These are phyloP conservation scores for Phoma sp. DNA, from an alignment of 2,329 filamentous ascomycete species.

Conservation along the genomic window DNA sequence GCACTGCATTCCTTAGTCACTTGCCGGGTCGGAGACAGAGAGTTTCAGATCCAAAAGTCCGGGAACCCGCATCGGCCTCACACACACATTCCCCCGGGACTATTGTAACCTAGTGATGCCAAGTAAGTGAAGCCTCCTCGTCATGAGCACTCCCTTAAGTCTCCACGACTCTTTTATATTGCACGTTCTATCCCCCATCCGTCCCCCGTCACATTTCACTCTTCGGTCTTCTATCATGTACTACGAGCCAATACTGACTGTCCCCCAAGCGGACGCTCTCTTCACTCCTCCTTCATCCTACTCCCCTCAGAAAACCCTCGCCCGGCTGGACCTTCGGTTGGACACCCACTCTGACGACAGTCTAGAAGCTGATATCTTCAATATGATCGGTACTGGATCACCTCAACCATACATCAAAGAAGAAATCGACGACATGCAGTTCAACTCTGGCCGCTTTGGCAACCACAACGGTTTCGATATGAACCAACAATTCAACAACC, in stretches of 20 bases:
- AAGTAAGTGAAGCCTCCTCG: constrained; percentile 45
- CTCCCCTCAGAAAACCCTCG: constrained; percentile 47
- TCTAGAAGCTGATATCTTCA: constrained; percentile 52
- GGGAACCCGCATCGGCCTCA: constrained; percentile 43
- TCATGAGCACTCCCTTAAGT: constrained; percentile 40
- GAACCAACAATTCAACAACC: constrained; percentile 55
- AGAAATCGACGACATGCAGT: constrained; percentile 68
- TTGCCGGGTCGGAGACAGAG: constrained; percentile 43
- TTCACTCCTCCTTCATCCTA: constrained; percentile 51
- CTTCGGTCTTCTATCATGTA: constrained; percentile 37
- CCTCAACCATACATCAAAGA: constrained; percentile 70
- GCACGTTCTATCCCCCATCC: constrained; percentile 15
- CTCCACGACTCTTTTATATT: constrained; percentile 34
- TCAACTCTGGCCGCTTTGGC: constrained; percentile 57
- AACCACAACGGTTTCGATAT: constrained; percentile 58
- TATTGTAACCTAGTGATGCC: constrained; percentile 49
- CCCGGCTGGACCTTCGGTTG: constrained; percentile 47
- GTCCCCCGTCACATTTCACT: constrained; percentile 14
- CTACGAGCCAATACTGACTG: constrained; percentile 46
- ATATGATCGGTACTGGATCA: constrained; percentile 62
- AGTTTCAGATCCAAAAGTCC: constrained; percentile 48
- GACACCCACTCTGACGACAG: constrained; percentile 50
- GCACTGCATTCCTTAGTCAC: constrained; percentile 45
- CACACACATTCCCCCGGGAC: constrained; percentile 43
- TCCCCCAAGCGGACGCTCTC: constrained; percentile 50